Evolutionary conservation across 2,329 filamentous ascomycete genomes (phyloP).

Genomic region (Geosmithia putterillii): DNA sequence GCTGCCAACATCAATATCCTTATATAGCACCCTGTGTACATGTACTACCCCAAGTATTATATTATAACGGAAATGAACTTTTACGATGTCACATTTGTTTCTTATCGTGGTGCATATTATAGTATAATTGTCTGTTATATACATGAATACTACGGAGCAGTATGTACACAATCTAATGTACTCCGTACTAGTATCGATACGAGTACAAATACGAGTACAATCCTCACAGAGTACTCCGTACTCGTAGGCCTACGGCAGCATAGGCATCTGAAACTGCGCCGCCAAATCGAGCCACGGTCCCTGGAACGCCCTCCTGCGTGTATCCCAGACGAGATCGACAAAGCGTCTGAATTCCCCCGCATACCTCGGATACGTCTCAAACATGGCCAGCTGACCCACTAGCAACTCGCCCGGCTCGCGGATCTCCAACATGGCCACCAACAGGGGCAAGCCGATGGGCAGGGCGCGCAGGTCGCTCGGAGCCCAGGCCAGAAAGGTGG

Average conservation of each 20-base stretch:
- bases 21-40: too few species aligned
- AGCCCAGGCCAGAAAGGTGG: conserved; percentile 1
- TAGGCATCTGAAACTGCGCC: conserved; percentile 1
- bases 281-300: conserved; percentile 5
- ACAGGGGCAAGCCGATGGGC: conserved; percentile 5
- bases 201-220: too few species aligned
- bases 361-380: conserved; percentile 1
- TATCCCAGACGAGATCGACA: conserved; percentile 3
- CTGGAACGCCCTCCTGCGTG: conserved; percentile 2
- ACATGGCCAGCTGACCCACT: conserved; percentile 2
- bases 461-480: conserved; percentile 3
- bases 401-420: conserved; percentile 1
- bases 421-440: conserved; percentile 6
- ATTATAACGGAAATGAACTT: too few species aligned
- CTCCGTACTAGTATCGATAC: too few species aligned
- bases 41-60: too few species aligned
- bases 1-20: too few species aligned
- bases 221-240: too few species aligned
- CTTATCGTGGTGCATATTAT: too few species aligned
- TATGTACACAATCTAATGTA: too few species aligned
- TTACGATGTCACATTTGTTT: too few species aligned
- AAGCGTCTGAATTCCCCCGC: background rate
- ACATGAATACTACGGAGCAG: too few species aligned
- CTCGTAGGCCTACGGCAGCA: background rate
- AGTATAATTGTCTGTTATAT: too few species aligned